Evolutionary conservation across 768 basidiomycete species (phyloP).

Genomic region (Russula virescens): DNA sequence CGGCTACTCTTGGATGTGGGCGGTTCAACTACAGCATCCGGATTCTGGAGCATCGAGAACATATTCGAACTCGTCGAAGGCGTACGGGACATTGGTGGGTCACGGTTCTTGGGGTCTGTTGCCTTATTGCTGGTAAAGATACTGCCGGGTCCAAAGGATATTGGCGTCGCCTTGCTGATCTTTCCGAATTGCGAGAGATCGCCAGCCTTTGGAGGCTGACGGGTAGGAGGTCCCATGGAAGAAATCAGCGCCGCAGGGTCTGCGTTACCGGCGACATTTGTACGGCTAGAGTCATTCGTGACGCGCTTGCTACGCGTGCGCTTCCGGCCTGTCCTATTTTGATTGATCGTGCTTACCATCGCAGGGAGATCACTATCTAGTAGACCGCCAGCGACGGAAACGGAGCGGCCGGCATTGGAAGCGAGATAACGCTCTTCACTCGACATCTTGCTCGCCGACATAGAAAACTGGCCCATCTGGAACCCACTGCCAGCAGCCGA

Average conservation of each 20-base stretch:
- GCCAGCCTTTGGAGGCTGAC: conserved; percentile 70
- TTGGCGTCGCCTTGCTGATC: conserved; percentile 59
- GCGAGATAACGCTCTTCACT: conserved; percentile 65
- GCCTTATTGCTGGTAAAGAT: conserved; percentile 77
- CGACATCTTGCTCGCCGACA: conserved; percentile 48
- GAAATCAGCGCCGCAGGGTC: conserved; percentile 20
- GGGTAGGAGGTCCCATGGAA: conserved; percentile 37
- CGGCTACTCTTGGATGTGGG: conserved; percentile 44
- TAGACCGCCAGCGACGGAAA: conserved; percentile 51
- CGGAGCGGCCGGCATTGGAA: conserved; percentile 40
- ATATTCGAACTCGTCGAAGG: conserved; percentile 70
- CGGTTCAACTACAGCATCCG: conserved; percentile 50
- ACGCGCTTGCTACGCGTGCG: conserved; percentile 81
- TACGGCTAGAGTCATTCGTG: conserved; percentile 59
- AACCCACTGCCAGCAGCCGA: conserved; percentile 35
- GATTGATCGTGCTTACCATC: conserved; percentile 59
- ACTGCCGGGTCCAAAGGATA: conserved; percentile 79
- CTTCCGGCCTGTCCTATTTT: conserved; percentile 46
- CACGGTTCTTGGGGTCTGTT: conserved; percentile 43
- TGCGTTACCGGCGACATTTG: conserved; percentile 37
- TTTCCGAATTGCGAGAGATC: conserved; percentile 87
- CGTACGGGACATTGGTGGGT: conserved; percentile 69
- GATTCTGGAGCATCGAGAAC: conserved; percentile 75
- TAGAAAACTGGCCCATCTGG: conserved; percentile 66
- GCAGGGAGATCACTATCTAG: conserved; percentile 46